Evolutionary conservation across 208 protist genomes (phyloP).

Genomic region (Tritrichomonas foetus): DNA sequence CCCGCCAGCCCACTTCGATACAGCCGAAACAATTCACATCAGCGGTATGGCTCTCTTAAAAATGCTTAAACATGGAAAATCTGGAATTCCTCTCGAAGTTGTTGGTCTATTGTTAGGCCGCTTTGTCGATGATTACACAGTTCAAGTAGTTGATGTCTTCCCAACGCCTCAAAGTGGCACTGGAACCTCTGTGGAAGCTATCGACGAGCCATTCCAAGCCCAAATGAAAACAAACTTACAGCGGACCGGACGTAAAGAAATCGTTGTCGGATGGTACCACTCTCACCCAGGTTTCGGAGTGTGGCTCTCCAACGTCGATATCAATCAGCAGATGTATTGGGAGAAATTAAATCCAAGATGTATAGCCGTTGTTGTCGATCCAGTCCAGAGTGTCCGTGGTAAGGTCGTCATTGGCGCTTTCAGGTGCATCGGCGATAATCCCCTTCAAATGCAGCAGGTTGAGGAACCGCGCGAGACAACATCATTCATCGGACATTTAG

Average conservation of each 20-base stretch:
- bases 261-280: constrained; percentile 99
- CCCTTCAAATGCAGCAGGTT: constrained; percentile 66
- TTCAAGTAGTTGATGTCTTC: constrained; percentile 94
- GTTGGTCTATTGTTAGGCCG: constrained; percentile 99
- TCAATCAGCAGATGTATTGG: constrained; percentile 86
- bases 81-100: constrained; percentile 99
- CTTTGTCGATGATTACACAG: constrained; percentile 99
- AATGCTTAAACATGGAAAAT: constrained; percentile 98
- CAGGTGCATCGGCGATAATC: constrained; percentile 81
- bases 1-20: constrained; percentile 69
- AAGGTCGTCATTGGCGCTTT: constrained; percentile 99
- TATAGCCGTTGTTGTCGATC: constrained; percentile 99
- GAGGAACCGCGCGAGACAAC: constrained; percentile 94
- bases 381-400: constrained; percentile 97
- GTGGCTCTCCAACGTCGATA: constrained; percentile 98
- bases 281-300: constrained; percentile 99
- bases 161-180: constrained; percentile 90
- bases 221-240: constrained; percentile 99
- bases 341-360: constrained; percentile 81
- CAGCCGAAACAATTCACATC: constrained; percentile 96
- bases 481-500: constrained; percentile 95
- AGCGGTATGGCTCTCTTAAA: constrained; percentile 97
- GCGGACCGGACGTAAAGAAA: constrained; percentile 89
- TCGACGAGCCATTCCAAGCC: constrained; percentile 98
- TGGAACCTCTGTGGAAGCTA: constrained; percentile 51